Evolutionary conservation across 2,329 filamentous ascomycete genomes (phyloP), one percentile per base, ranked within the genome.

Genomic region (Aspergillus sergii): DNA sequence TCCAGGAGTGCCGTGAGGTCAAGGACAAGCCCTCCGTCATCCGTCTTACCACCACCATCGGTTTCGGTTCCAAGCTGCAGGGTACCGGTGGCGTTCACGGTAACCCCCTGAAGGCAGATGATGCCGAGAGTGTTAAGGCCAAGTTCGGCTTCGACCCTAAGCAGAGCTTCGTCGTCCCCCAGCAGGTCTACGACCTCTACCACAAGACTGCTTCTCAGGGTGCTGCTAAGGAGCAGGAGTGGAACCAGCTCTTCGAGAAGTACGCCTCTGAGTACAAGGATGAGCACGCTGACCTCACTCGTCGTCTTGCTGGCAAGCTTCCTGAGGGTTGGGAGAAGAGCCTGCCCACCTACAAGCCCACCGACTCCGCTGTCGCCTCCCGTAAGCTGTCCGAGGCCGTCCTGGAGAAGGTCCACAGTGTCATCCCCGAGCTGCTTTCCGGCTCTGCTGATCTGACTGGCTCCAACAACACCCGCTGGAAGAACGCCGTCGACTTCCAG

Each of bases 381-480:
- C 91, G 95, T 79, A 99, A 98, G 86, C 90, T 98, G 64, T 98
- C 94, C 69, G 94, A 99, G 88, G 90, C 87, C 65, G 94, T 98
- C 63, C 89, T 99, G 69, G 86, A 90, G 84, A 94, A 94, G 81
- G 90, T 99, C 75, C 88, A 96, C 85, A 82, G 86, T 58, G 88
- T 84, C 69, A 78, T 99, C 60, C 95, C 95, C 70, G 95, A 98
- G 83, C 89, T 99, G 63, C 82, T 99, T 66, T 96, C 94, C 79
- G 95, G 95, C 74, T 99, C 95, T 69, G 95, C 95, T 73, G 95
- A 99, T 86, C 82, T 99, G 86, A 99, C 95, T 79, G 93, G 93
- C 78, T 98, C 95, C 79, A 99, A 99, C 88, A 90, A 98, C 85
- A 99, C 95, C 72, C 90, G 94, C 79, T 97, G 94, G 93, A 99